Percentiles rank a stretch among this genome's conserved stretches.
Conservation (phyloP, 176 grass and related monocot species). For the Bromus sterilis region DNA sequence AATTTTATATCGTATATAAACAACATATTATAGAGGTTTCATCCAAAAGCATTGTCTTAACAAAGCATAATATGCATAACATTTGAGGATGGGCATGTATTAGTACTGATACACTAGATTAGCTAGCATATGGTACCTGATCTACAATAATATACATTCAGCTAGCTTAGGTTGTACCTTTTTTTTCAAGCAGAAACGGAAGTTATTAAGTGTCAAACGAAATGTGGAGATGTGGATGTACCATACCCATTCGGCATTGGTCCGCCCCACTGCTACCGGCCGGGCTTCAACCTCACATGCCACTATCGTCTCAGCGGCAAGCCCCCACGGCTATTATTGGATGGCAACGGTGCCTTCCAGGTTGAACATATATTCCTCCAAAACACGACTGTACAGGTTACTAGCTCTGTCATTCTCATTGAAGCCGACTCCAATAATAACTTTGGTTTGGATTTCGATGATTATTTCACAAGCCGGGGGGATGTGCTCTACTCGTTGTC, state of each 20-base stretch:
- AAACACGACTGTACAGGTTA: background rate
- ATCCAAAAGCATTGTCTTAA: too few species aligned
- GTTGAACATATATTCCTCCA: background rate
- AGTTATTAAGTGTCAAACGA: background rate
- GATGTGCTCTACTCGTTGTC: background rate
- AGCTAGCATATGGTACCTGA: too few species aligned
- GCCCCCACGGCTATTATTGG: background rate
- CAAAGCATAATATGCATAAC: too few species aligned
- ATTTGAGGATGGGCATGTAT: too few species aligned
- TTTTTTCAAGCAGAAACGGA: background rate
- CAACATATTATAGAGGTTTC: too few species aligned
- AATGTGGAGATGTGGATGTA: background rate
- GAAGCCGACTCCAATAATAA: accelerated
- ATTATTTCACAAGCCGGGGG: background rate
- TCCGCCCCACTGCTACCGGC: background rate
- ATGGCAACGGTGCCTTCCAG: background rate
- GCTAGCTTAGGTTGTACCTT: too few species aligned
- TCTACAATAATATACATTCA: too few species aligned
- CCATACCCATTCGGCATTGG: background rate
- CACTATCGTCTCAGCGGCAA: background rate
- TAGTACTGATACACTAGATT: too few species aligned
- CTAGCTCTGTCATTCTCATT: background rate
- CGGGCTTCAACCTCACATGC: background rate
- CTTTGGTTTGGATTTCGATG: background rate
- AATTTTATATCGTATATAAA: too few species aligned